Evolutionary conservation across 2,329 filamentous ascomycete genomes (phyloP), one percentile per base, ranked within the genome.

Genomic region (Pseudogymnoascus sp.): DNA sequence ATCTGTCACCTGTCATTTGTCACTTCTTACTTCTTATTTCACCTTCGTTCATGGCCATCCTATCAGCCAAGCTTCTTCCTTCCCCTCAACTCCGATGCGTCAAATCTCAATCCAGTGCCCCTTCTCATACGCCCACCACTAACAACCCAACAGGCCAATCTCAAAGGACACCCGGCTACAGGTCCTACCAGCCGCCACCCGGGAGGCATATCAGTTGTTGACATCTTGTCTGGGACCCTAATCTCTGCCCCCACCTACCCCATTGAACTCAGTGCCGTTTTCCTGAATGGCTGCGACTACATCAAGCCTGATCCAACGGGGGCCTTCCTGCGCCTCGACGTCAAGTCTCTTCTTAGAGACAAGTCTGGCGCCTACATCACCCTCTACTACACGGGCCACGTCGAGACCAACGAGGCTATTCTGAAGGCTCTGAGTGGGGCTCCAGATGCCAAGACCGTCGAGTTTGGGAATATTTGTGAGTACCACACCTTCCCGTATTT

Each of bases 271-370:
- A 70, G 76, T 61, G 76, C 76, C 35, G 70, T 69, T 26, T 76
- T 78, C 62, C 62, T 74, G 59, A 75, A 77, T 60, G 77, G 76
- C 22, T 72, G 72, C 59, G 77, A 79, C 67, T 78, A 73, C 68
- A 69, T 79, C 60, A 75, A 74, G 26, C 72, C 72, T 60, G 77
- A 78, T 64, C 72, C 75, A 2, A 70, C 72, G 60, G 75, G 75
- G 3, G 68, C 70, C 33, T 72, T 75, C 65, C 69, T 74, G 28
- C 72, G 76, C 26, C 73, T 79, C 59, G 74, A 78, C 40, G 77
- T 78, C 7, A 70, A 71, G 14, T 74, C 72, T 62, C 68, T 75
- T 35, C 68, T 75, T 28, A 74, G 72, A 62, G 74, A 78, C 40
- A 72, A 73, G 61, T 71, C 69, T 7, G 74, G 73, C 22, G 71